Conservation (phyloP, 768 basidiomycete genomes). For the Kwoniella botswanensis region DNA sequence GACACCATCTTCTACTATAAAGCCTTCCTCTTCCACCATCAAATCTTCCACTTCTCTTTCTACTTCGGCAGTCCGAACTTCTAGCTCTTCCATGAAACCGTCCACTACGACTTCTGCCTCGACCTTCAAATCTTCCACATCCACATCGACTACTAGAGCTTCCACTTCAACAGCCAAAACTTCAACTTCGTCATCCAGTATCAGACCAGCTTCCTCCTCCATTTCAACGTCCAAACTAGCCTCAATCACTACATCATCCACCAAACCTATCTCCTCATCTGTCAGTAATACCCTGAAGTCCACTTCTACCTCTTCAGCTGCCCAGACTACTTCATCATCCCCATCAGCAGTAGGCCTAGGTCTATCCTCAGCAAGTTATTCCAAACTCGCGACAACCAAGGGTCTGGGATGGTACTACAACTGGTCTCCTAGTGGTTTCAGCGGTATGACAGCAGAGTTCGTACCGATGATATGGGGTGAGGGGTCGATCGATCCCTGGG, state of each 20-base stretch:
- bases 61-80: too few relatives aligned
- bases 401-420: slow-evolving; percentile 37
- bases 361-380: slow-evolving; percentile 4
- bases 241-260: background rate
- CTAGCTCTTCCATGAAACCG: background rate
- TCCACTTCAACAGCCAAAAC: slow-evolving; percentile 1
- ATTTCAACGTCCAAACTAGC: background rate
- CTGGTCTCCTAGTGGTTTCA: slow-evolving; percentile 19
- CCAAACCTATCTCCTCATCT: background rate
- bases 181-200: background rate
- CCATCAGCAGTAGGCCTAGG: slow-evolving; percentile 18
- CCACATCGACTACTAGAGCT: background rate
- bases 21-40: too few relatives aligned
- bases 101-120: background rate
- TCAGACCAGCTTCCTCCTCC: background rate
- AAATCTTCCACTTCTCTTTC: too few relatives aligned
- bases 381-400: background rate
- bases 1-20: too few relatives aligned
- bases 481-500: slow-evolving; percentile 5
- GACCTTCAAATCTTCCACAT: background rate
- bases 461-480: slow-evolving; percentile 38
- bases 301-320: background rate
- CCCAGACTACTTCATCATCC: background rate
- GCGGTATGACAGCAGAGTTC: slow-evolving; percentile 19
- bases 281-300: background rate